phyloP scores from a whole-genome alignment of 495 filamentous ascomycete species.

The Hypoxylon trugodes region DNA sequence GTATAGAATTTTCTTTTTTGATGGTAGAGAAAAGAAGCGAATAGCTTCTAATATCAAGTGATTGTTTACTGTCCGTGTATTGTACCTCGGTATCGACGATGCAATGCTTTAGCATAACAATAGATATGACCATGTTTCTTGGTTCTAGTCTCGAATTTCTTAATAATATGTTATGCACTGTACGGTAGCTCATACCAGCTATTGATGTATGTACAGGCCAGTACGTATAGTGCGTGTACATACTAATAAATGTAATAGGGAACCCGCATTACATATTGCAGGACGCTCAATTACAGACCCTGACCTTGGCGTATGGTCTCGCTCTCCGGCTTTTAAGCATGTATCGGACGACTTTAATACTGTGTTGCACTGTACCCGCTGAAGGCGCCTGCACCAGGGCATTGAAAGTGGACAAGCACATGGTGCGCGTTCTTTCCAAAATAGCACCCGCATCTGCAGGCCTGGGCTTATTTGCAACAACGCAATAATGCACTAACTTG shows the following conservation, averaged over 20 bases:
- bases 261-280: constrained; percentile 38
- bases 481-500: too few species aligned
- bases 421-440: constrained; percentile 27
- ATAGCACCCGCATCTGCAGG: too few species aligned
- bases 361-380: constrained; percentile 16
- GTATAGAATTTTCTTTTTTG: too few species aligned
- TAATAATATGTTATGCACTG: constrained; percentile 28
- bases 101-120: background rate
- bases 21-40: too few species aligned
- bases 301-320: constrained; percentile 27
- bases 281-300: constrained; percentile 31
- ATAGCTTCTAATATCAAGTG: too few species aligned
- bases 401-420: constrained; percentile 1
- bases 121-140: background rate
- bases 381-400: too few species aligned
- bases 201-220: too few species aligned
- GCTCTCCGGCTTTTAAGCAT: constrained; percentile 13
- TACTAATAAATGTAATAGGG: too few species aligned
- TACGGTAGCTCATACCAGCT: too few species aligned
- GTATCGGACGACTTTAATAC: constrained; percentile 8
- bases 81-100: background rate
- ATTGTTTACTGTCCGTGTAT: too few species aligned
- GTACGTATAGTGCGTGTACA: constrained; percentile 19
- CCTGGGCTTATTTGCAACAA: too few species aligned
- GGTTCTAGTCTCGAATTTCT: constrained; percentile 22